phyloP scores from a whole-genome alignment of 495 filamentous ascomycete species.

The Baudoinia panamericana region DNA sequence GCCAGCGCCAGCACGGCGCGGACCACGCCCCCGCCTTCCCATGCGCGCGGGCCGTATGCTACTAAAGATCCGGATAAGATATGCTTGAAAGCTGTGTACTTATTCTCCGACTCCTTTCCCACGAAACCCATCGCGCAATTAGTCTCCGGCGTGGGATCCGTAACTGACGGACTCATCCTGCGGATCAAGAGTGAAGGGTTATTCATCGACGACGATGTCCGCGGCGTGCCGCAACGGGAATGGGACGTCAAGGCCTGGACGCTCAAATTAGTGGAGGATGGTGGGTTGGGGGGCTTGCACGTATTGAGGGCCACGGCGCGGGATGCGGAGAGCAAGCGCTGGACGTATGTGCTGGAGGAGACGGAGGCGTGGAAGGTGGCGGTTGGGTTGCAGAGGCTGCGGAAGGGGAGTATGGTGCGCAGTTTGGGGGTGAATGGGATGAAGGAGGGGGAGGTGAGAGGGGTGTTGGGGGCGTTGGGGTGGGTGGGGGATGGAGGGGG shows the following conservation, averaged over 20 bases:
- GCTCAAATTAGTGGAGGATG: slow-evolving; percentile 81
- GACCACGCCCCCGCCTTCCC: slow-evolving; percentile 76
- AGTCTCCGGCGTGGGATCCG: slow-evolving; percentile 55
- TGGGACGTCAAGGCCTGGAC: slow-evolving; percentile 99
- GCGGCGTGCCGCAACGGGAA: slow-evolving; percentile 74
- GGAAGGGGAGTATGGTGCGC: slow-evolving; percentile 50
- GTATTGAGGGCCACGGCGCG: slow-evolving; percentile 68
- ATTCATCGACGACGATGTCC: slow-evolving; percentile 90
- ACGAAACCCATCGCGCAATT: slow-evolving; percentile 72
- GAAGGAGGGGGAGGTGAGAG: slow-evolving; percentile 43
- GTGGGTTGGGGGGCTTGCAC: slow-evolving; percentile 42
- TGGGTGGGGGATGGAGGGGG: slow-evolving; percentile 31
- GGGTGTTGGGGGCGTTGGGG: slow-evolving; percentile 47
- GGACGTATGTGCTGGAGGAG: slow-evolving; percentile 68
- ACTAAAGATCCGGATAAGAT: slow-evolving; percentile 92
- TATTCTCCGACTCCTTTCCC: slow-evolving; percentile 71
- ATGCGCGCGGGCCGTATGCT: slow-evolving; percentile 57
- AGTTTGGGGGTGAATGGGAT: slow-evolving; percentile 32
- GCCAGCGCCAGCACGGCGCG: slow-evolving; percentile 69
- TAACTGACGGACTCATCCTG: slow-evolving; percentile 78
- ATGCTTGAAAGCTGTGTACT: slow-evolving; percentile 79
- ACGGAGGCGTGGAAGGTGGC: slow-evolving; percentile 90
- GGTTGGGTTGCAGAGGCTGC: slow-evolving; percentile 60
- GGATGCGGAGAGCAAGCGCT: slow-evolving; percentile 71
- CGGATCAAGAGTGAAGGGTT: slow-evolving; percentile 78